Base-by-base conservation (phyloP, 495 filamentous ascomycete species). In the Amorphotheca resinae region DNA sequence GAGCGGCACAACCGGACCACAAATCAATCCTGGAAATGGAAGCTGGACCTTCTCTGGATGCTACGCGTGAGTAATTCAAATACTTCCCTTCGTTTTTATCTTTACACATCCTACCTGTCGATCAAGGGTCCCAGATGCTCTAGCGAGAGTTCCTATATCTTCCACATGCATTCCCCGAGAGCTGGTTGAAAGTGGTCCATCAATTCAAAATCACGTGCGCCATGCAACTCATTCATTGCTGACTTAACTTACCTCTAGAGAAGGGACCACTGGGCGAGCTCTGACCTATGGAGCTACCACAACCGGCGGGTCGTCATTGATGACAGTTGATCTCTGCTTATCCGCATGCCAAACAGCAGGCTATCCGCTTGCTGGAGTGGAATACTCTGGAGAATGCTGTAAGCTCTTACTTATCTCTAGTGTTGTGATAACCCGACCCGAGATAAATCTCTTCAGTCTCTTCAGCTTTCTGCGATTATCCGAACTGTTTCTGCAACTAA, bases 321-420 rank as follows among this genome's bases (percentile, higher is more conserved):
- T 65, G 49, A 65, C 62, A 3, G 42, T 60, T 12, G 51, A 51
- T 15, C 41, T 45, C 14, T 76, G 72, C 53, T 49, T 66, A 33
- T 6, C 49, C 22, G 61, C 64, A 20, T 76, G 72, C 50, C 50
- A 59, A 17, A 46, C 32, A 16, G 57, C 60, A 26, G 61, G 65
- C 30, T 72, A 63, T 46, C 59, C 63, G 9, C 65, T 72, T 22
- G 70, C 70, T 11, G 70, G 70, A 25, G 64, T 67, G 7, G 65
- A 74, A 58, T 73, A 59, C 42, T 56, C 61, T 25, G 53, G 59
- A 49, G 62, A 59, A 51, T 69, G 41, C 23, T 58, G 32, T 42
- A 6, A 21, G 22, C n/a, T 4, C 26, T 0, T 15, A 8, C 5
- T 28, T 8, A 40, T n/a, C n/a, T 32, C 28, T 32, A 32, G 11